Percentiles rank a stretch among this genome's conserved stretches.
These are phyloP conservation scores for Alternaria conjuncta DNA, from an alignment of 2,329 filamentous ascomycete genomes.

Conservation along the genomic window DNA sequence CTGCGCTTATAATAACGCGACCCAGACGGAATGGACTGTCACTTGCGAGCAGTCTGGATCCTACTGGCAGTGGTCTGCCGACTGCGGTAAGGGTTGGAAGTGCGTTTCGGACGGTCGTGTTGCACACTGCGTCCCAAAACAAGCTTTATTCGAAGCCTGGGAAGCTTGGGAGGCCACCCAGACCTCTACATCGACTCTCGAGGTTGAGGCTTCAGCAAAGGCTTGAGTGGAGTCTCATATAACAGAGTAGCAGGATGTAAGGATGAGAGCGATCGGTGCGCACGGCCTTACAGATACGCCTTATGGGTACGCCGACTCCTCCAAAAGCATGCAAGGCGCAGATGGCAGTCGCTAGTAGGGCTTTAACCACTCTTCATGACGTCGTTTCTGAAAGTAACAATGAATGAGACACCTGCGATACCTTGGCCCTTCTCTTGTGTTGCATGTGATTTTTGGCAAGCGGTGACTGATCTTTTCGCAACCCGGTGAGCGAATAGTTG, in stretches of 20 bases:
- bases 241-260: neutral
- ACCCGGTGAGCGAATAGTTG: neutral
- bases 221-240: neutral
- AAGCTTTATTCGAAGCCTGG: neutral
- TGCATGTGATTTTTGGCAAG: neutral
- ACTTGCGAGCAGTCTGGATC: neutral
- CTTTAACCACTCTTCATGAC: neutral
- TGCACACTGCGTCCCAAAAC: neutral
- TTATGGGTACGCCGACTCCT: neutral
- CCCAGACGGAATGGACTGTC: neutral
- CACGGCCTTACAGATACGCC: neutral
- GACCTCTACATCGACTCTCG: neutral
- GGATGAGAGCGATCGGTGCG: neutral
- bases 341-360: neutral
- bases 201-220: neutral
- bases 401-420: neutral
- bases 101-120: neutral
- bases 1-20: neutral
- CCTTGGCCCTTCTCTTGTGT: neutral
- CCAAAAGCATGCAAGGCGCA: neutral
- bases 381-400: neutral
- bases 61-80: neutral
- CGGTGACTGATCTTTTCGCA: neutral
- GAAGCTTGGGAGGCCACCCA: neutral
- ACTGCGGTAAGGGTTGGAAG: neutral